Evolutionary conservation across 108 stramenopile species (phyloP), one percentile per base, ranked within the genome.

Genomic region (Nitzschia inconspicua): DNA sequence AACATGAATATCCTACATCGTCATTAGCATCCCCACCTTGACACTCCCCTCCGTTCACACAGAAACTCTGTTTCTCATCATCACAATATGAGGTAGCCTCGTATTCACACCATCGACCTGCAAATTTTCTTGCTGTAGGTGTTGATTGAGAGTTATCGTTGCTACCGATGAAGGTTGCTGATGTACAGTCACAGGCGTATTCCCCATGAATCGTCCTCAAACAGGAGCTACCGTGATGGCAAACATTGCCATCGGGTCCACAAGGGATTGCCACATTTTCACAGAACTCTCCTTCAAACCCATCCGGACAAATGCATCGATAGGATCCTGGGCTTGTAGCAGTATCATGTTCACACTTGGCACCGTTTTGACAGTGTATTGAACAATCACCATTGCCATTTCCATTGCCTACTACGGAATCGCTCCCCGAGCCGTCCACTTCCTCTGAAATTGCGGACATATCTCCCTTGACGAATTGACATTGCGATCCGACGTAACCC

Each of bases 21-120:
- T n/a, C n/a, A n/a, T n/a, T n/a, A n/a, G n/a, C n/a, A n/a, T n/a
- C n/a, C n/a, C n/a, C n/a, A n/a, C 44, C 40, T 5, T 18, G 28
- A 44, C 66, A 67, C 28, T 35, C 53, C 7, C 56, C 66, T 18
- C 47, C 56, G 41, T 67, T 67, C 22, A 57, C 35, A 40, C 66
- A 67, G 47, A 66, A 66, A 22, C 47, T 47, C 11, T 54, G 44
- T 16, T 48, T 28, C 2, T 7, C 19, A 19, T 66, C 53, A n/a
- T 25, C 55, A 44, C 66, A 67, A 27, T 37, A 49, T 5, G 44
- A 47, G 9, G 57, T 58, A 0, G 57, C 56, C 28, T 67, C 66
- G 34, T 58, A 37, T n/a, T 67, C 55, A 20, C 66, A 67, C 2
- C 11, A 57, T 8, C 27, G 27, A 1, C 66, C 66, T 1, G 47